These are phyloP conservation scores for Agaricus subrufescens DNA, from an alignment of 768 basidiomycete genomes.

Conservation along the genomic window DNA sequence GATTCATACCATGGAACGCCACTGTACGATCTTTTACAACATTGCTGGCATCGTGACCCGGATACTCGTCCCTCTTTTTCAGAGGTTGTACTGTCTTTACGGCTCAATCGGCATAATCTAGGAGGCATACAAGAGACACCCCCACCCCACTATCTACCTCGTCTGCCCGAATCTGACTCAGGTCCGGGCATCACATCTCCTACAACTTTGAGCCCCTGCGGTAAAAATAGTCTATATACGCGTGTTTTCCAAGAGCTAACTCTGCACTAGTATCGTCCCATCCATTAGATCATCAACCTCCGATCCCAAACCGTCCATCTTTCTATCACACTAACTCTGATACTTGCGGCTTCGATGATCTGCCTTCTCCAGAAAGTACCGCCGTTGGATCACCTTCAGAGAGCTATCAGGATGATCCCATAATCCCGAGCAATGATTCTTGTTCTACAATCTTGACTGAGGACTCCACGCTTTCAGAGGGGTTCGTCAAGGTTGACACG, in stretches of 20 bases:
- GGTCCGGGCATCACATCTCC: not conserved
- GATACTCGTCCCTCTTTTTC: conserved; percentile 48
- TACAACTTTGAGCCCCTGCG: not conserved
- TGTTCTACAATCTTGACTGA: conserved; percentile 20
- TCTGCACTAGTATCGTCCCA: not conserved
- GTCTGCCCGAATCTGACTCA: conserved; percentile 1
- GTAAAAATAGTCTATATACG: not conserved
- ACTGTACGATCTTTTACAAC: conserved; percentile 43
- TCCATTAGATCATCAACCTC: not conserved
- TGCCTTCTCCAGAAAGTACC: not conserved
- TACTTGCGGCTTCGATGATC: not conserved
- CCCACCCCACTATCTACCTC: not conserved
- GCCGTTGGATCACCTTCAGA: not conserved
- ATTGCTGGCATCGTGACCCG: conserved; percentile 58
- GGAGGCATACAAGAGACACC: conserved; percentile 2
- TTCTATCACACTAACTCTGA: not conserved
- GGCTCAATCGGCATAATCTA: conserved; percentile 36
- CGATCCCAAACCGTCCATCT: not conserved
- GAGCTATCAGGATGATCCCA: conserved; percentile 16
- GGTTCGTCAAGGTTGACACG: conserved; percentile 12
- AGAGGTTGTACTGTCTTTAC: conserved; percentile 43
- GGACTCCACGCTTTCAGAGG: conserved; percentile 5
- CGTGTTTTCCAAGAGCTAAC: not conserved
- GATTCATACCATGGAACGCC: conserved; percentile 29
- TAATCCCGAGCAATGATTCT: conserved; percentile 24